Evolutionary conservation across 352 stramenopile species (phyloP).

Genomic region (Pythium insidiosum): DNA sequence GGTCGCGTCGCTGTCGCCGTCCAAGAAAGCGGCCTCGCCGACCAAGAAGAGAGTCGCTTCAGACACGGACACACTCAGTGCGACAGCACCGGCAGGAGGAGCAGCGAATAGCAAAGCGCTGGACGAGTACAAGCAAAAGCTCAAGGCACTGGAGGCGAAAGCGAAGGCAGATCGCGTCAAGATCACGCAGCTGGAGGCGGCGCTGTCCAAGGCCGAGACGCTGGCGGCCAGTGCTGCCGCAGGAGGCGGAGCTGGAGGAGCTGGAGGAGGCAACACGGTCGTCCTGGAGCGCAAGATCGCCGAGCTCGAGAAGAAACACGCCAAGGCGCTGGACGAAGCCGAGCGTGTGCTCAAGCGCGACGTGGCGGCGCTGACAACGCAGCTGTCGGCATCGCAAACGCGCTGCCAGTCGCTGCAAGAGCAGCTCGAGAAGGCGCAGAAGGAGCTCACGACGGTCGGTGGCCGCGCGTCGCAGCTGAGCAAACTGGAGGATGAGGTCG

Average conservation of each 20-base stretch:
- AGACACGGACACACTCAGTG: conserved; percentile 1
- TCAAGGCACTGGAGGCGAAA: conserved; percentile 60
- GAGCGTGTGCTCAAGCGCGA: conserved; percentile 51
- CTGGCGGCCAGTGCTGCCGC: background rate
- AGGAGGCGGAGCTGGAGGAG: conserved; percentile 4
- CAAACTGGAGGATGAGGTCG: conserved; percentile 59
- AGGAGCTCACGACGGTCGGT: conserved; percentile 35
- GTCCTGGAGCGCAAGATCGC: conserved; percentile 49
- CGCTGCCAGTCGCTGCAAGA: conserved; percentile 35
- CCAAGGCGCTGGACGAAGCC: conserved; percentile 53
- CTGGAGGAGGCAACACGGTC: conserved; percentile 10
- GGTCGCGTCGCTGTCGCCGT: background rate
- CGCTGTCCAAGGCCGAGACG: conserved; percentile 41
- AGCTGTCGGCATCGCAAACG: conserved; percentile 41
- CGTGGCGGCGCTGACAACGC: conserved; percentile 27
- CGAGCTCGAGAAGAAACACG: conserved; percentile 77
- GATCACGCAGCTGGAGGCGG: conserved; percentile 70
- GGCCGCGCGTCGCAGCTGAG: conserved; percentile 40
- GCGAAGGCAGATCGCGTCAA: conserved; percentile 60
- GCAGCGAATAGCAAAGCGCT: conserved; percentile 23
- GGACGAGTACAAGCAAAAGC: conserved; percentile 66
- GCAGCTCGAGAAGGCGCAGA: conserved; percentile 34
- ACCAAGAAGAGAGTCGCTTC: conserved; percentile 18
- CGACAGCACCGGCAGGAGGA: conserved; percentile 7
- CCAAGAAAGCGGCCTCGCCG: background rate